Conservation (phyloP, 805 yeast species). For the Saturnispora sanitii region DNA sequence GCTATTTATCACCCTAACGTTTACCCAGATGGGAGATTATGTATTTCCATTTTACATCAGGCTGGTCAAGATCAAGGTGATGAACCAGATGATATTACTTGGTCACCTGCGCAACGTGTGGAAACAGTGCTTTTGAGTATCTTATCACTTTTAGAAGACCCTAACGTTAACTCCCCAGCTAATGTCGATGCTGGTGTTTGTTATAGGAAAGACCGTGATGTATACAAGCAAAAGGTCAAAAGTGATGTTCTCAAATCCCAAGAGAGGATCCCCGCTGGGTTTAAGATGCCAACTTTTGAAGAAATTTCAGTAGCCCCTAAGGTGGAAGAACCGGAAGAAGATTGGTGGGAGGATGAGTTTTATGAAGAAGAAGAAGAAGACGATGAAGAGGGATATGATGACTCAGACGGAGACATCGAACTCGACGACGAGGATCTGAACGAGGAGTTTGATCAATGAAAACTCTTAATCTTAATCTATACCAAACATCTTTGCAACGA, state of each 20-base stretch:
- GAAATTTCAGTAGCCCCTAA: slow-evolving; percentile 29
- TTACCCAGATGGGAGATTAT: slow-evolving; percentile 85
- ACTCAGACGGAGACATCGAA: slow-evolving; percentile 22
- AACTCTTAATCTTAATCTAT: neutral
- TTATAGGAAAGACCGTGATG: slow-evolving; percentile 74
- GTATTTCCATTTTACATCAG: slow-evolving; percentile 88
- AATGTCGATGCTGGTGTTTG: slow-evolving; percentile 96
- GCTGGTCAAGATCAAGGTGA: slow-evolving; percentile 82
- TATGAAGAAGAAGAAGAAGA: slow-evolving; percentile 27
- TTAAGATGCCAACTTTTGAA: slow-evolving; percentile 67
- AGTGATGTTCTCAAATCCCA: slow-evolving; percentile 77
- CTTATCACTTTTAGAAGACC: slow-evolving; percentile 85
- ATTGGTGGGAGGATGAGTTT: slow-evolving; percentile 24
- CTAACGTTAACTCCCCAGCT: slow-evolving; percentile 90
- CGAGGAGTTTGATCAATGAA: slow-evolving; percentile 7
- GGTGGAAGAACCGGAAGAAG: slow-evolving; percentile 23
- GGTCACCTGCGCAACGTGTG: slow-evolving; percentile 93
- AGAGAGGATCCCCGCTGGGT: slow-evolving; percentile 78
- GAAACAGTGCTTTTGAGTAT: slow-evolving; percentile 89
- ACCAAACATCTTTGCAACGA: neutral
- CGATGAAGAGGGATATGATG: slow-evolving; percentile 25
- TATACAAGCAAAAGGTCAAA: slow-evolving; percentile 66
- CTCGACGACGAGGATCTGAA: slow-evolving; percentile 20
- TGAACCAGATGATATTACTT: slow-evolving; percentile 87
- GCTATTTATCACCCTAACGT: slow-evolving; percentile 95